Percentiles rank a stretch among this genome's conserved stretches.
phyloP scores from a whole-genome alignment of 176 grass and related monocot genomes.

The Chloris gayana region DNA sequence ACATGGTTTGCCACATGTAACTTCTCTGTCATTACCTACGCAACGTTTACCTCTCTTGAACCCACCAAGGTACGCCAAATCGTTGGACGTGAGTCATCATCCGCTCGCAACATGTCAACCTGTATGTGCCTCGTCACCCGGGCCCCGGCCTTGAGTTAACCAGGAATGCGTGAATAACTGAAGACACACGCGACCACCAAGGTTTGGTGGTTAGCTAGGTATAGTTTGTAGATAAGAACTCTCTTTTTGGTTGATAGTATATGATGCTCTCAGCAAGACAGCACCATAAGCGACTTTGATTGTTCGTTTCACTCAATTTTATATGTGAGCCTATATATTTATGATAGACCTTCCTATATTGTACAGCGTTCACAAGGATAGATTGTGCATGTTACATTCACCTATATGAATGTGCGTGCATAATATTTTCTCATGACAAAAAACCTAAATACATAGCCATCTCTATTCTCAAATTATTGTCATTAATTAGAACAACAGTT shows the following conservation, averaged over 20 bases:
- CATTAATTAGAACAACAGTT: too few relatives aligned
- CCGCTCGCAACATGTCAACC: neutral
- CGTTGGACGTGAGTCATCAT: conserved; percentile 1
- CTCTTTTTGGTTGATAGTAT: neutral
- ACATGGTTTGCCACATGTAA: neutral
- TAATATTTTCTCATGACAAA: too few relatives aligned
- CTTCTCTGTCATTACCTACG: neutral
- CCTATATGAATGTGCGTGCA: too few relatives aligned
- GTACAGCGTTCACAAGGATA: too few relatives aligned
- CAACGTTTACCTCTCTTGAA: neutral
- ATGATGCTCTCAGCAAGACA: too few relatives aligned
- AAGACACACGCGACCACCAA: too few relatives aligned
- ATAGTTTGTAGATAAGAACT: neutral
- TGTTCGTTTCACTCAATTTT: neutral
- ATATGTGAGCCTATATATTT: neutral
- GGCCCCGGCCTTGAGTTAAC: neutral
- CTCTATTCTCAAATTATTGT: too few relatives aligned
- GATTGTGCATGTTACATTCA: too few relatives aligned
- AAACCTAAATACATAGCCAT: too few relatives aligned
- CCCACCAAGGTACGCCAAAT: neutral
- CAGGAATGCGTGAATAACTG: neutral
- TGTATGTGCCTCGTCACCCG: neutral
- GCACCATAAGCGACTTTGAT: neutral
- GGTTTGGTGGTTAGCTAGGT: neutral
- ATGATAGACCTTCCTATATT: too few relatives aligned